Evolutionary conservation across 345 rosid genomes (phyloP).

Genomic region (Durio zibethinus): DNA sequence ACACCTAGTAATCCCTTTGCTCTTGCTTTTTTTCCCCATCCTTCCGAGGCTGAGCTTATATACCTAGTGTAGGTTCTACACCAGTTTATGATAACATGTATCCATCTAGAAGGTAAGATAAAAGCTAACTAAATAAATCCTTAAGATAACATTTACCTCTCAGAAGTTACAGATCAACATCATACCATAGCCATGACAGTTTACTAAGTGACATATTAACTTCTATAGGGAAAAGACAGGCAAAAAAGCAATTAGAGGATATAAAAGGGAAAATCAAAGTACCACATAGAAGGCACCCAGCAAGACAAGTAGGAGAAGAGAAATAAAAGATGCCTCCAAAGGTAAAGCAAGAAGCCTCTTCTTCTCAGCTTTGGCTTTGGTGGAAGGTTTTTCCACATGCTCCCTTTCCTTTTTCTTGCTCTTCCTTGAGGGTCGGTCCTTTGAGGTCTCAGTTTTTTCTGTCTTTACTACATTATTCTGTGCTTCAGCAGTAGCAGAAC

Average conservation of each 20-base stretch:
- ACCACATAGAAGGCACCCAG: conserved; percentile 99
- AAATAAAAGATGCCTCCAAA: conserved; percentile 69
- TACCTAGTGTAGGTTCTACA: not conserved
- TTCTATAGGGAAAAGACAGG: not conserved
- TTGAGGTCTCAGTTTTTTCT: conserved; percentile 42
- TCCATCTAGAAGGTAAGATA: not conserved
- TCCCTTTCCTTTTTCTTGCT: conserved; percentile 72
- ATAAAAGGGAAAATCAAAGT: conserved; percentile 21
- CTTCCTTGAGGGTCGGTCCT: conserved; percentile 57
- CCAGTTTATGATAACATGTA: not conserved
- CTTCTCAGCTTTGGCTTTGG: conserved; percentile 47
- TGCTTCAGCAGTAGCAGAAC: conserved; percentile 31
- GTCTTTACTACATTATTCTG: conserved; percentile 43
- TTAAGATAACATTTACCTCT: no score
- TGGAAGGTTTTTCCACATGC: conserved; percentile 49
- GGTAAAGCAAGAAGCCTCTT: conserved; percentile 88
- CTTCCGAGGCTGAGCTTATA: not conserved
- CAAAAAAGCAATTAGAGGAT: conserved; percentile 9
- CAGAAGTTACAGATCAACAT: not conserved
- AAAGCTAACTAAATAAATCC: not conserved
- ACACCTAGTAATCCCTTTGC: not conserved
- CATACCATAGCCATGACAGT: not conserved
- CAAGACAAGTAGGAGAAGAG: conserved; percentile 76
- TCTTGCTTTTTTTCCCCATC: not conserved
- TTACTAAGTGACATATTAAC: not conserved